Conservation (phyloP, 805 yeast genomes). For the Wickerhamomyces subpelliculosus region DNA sequence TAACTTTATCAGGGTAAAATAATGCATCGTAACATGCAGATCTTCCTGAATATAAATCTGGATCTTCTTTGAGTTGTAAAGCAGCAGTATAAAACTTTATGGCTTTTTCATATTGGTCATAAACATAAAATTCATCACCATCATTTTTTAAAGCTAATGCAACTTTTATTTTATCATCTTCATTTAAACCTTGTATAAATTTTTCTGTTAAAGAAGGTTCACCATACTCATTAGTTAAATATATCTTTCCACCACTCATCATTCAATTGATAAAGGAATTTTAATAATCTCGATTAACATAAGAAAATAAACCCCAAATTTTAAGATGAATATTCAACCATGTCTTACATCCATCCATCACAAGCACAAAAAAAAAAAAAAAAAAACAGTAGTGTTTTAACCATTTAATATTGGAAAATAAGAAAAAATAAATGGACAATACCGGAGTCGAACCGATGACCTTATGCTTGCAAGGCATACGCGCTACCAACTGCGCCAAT, state of each 20-base stretch:
- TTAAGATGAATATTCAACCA: too few relatives aligned
- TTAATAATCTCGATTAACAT: too few relatives aligned
- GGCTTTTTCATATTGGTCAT: slow-evolving; percentile 66
- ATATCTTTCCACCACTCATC: too few relatives aligned
- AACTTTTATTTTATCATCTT: slow-evolving; percentile 50
- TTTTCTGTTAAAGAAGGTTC: slow-evolving; percentile 51
- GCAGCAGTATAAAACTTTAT: slow-evolving; percentile 77
- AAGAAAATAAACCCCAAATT: too few relatives aligned
- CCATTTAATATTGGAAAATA: neutral
- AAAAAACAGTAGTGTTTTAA: too few relatives aligned
- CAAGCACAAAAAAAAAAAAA: too few relatives aligned
- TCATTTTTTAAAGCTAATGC: slow-evolving; percentile 79
- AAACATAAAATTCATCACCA: slow-evolving; percentile 76
- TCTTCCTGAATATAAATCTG: slow-evolving; percentile 89
- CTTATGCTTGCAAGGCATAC: slow-evolving; percentile 56
- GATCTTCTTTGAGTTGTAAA: slow-evolving; percentile 66
- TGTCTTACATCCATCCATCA: too few relatives aligned
- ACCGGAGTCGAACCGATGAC: slow-evolving; percentile 57
- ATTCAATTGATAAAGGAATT: too few relatives aligned
- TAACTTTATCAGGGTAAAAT: slow-evolving; percentile 72
- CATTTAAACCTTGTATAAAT: slow-evolving; percentile 36
- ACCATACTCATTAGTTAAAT: slow-evolving; percentile 51
- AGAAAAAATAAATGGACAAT: slow-evolving; percentile 36
- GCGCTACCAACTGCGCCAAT: slow-evolving; percentile 62
- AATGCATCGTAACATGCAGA: slow-evolving; percentile 91